Base-by-base conservation (phyloP, 140 eudicot species). In the Senecio squalidus region DNA sequence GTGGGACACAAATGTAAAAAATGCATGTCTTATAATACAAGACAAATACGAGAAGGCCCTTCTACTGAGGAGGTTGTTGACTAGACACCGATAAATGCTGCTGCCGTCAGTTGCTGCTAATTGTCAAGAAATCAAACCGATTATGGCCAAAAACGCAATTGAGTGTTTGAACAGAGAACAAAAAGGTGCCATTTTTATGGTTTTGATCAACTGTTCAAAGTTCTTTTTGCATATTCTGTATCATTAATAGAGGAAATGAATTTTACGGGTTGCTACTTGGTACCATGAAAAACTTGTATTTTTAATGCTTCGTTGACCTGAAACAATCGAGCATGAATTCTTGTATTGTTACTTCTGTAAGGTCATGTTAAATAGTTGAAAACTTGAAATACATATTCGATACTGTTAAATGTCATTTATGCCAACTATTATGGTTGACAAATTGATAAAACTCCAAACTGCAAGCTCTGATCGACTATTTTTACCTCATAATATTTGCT, bases 21-120 rank as follows among this genome's bases (percentile, higher is more conserved):
- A 9, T 87, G 96, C 80, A 82, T 70, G 16, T 84, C 86, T 9
- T 87, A 87, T 60, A 87, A 87, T 55, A 87, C 96, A 46, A 75
- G 80, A 56, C 89, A 84, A 71, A 80, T 76, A 41, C 63, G 81
- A 70, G 80, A 73, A 58, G 80, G 58, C 15, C 79, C 68, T 27
- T 50, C 73, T 26, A 25, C 80, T 43, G 77, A 74, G 52, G 77
- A 72, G 30, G 55, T 33, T 53, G 39, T 20, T 57, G 49, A 72
- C 39, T 72, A 71, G 71, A 43, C 53, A 53, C 45, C 34, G 24
- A 14, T 13, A 24, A 40, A 6, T 44, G 48, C 16, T 51, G 33
- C 16, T 40, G 26, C 23, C 9, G 15, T n/a, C n/a, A n/a, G n/a
- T n/a, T n/a, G n/a, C n/a, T 24, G 51, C n/a, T 31, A 31, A 46